Evolutionary conservation across 169 alveolate species (phyloP), one percentile per base, ranked within the genome.

Genomic region (Cryptosporidium sp.): DNA sequence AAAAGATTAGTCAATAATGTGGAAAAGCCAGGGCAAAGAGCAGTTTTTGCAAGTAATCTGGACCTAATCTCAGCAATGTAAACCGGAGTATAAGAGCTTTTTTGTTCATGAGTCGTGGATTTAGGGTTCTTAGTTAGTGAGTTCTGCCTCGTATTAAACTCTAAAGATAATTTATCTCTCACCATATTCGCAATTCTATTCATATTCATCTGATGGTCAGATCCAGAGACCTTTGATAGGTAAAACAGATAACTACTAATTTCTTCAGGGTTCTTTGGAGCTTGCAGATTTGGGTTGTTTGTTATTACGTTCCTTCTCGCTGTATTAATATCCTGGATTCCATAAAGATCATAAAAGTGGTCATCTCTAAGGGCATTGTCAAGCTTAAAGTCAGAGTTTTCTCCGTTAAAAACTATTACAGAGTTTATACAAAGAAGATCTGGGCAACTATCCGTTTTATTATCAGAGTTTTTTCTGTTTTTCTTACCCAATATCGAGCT

Each of bases 1-100:
- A 62, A 80, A 21, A 80, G 55, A 65, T 80, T 80, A 1, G 80
- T 39, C 35, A 65, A 37, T 43, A 80, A n/a, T 16, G 89, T 62
- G 14, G 89, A 80, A 41, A 80, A 80, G 4, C 89, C 89, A 12
- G 89, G 89, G 50, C 89, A 80, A 31, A 80, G 41, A 29, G 89
- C 71, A 23, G 89, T 62, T 23, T 80, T 80, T 35, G 89, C 89
- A 29, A 80, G 74, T 62, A 80, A 23, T 18, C 89, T 80, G 26
- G 89, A 80, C n/a, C 89, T 26, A n/a, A 80, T 43, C 23, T 80
- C 89, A 1, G 89, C 73, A 23, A 80, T 65, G 52, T 80, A 61
- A 39, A 80, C 65, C 18, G 89, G 74, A 21, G 51, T 62, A 80
- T 80, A 80, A 1, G 69, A 41, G 37, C 55, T 43, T 43, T n/a